Base-by-base conservation (phyloP, 2,329 filamentous ascomycete species). In the Stylonectria norvegica region DNA sequence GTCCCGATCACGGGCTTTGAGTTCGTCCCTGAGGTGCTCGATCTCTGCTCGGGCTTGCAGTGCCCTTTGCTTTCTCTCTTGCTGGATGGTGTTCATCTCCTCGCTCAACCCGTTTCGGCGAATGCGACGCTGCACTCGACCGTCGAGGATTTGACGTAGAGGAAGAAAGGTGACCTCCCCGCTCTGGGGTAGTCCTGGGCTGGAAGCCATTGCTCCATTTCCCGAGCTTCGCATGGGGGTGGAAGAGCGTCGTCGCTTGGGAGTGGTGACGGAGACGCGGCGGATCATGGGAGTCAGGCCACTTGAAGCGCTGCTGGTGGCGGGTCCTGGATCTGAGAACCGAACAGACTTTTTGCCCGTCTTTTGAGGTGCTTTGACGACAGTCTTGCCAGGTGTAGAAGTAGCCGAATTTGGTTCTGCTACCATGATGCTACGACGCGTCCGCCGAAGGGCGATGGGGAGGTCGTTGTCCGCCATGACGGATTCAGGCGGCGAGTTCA, bases 201-300 rank as follows among this genome's bases (percentile, higher is more conserved):
- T 50, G 31, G 40, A 39, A 12, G 50, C 42, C 8, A 38, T 33
- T 15, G 29, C 15, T 16, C 49, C 49, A 33, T 42, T 56, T 7
- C 56, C 48, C 14, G 47, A 37, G 23, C 35, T 38, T 20, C 47
- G 50, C 2, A 58, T 49, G 2, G 73, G 69, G 0, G 69, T 68
- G 0, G 75, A 76, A 37, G 69, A 68, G 16, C 74, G 69, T 5
- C 73, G 69, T 11, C 65, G 66, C 25, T 67, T 38, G 38, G 60
- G 49, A 41, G 56, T 60, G 55, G 49, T 34, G 43, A 81, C 65
- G 1, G 68, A 69, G 0, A 78, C 69, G 15, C 76, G 72, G 25
- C 67, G 67, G 30, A 83, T 63, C 63, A 80, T 75, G 1, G 79
- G 79, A 1, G 79, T 82, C 19, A 83, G 59, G 2, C 79, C 78